Evolutionary conservation across 2,329 filamentous ascomycete species (phyloP).

Genomic region (Ascochyta clinopodiicola): DNA sequence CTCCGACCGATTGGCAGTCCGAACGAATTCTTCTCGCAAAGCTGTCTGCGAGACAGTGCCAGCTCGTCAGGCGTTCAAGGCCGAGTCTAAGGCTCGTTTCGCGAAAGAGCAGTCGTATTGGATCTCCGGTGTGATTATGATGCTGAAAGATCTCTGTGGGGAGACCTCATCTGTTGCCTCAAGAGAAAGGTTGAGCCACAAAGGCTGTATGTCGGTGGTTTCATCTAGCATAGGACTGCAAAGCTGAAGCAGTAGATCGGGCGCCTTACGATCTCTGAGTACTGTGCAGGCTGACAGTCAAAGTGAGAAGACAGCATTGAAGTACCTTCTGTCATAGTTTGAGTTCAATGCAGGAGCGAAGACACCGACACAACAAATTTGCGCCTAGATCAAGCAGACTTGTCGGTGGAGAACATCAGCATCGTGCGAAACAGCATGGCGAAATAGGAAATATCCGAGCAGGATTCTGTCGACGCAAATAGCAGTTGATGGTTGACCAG

Average conservation of each 20-base stretch:
- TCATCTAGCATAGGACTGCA: not conserved
- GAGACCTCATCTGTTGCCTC: not conserved
- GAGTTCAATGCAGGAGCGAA: too few relatives aligned
- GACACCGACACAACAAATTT: too few relatives aligned
- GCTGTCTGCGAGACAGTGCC: not conserved
- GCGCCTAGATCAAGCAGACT: too few relatives aligned
- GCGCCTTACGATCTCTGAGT: too few relatives aligned
- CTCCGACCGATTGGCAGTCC: not conserved
- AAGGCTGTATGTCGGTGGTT: not conserved
- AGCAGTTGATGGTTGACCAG: constrained; percentile 3
- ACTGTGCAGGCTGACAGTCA: too few relatives aligned
- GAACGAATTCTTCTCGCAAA: not conserved
- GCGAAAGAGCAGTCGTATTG: not conserved
- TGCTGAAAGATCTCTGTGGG: not conserved
- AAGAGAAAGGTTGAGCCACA: not conserved
- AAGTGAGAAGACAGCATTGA: too few relatives aligned
- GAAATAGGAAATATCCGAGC: not conserved
- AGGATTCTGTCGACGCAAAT: not conserved
- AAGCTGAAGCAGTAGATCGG: not conserved
- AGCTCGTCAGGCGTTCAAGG: not conserved
- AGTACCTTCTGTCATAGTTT: too few relatives aligned
- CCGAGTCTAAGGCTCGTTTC: not conserved
- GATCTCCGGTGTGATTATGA: not conserved
- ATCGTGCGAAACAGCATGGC: not conserved
- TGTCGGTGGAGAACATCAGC: not conserved